These are phyloP conservation scores for Trichoderma endophyticum DNA, from an alignment of 2,329 filamentous ascomycete genomes.

Conservation along the genomic window DNA sequence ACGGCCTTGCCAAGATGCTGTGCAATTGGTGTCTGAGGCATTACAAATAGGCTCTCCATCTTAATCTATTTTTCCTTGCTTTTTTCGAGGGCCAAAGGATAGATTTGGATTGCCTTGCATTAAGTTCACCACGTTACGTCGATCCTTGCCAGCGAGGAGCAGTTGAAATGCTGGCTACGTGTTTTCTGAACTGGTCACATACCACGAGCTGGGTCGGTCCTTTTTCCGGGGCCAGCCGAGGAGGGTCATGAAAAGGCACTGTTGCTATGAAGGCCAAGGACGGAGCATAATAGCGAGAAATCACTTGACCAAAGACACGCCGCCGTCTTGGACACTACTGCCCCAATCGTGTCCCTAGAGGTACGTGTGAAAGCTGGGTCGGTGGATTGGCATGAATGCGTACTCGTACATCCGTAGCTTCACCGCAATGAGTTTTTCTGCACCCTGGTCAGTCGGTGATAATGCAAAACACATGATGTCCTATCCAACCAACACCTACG, in stretches of 20 bases:
- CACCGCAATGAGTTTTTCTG: neutral
- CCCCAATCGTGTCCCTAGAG: neutral
- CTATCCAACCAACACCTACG: neutral
- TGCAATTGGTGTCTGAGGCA: neutral
- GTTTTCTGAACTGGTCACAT: neutral
- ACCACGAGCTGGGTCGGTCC: constrained; percentile 2
- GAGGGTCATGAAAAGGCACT: neutral
- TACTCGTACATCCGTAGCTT: neutral
- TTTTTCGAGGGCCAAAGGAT: neutral
- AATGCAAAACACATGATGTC: neutral
- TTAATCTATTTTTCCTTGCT: neutral
- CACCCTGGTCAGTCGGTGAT: neutral
- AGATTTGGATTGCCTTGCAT: neutral
- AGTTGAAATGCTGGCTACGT: neutral
- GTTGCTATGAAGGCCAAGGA: neutral
- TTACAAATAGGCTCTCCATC: neutral
- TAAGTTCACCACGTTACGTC: neutral
- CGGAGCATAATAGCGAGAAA: neutral
- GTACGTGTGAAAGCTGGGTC: neutral
- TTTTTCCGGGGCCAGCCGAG: neutral
- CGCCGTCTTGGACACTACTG: neutral
- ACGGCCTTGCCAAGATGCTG: neutral
- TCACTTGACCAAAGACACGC: neutral
- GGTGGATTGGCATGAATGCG: neutral
- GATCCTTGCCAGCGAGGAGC: neutral